A percentile compares a stretch with the other conserved stretches of the same genome.
Conservation (phyloP, 495 filamentous ascomycete genomes). For the Aspergillus indologenus region DNA sequence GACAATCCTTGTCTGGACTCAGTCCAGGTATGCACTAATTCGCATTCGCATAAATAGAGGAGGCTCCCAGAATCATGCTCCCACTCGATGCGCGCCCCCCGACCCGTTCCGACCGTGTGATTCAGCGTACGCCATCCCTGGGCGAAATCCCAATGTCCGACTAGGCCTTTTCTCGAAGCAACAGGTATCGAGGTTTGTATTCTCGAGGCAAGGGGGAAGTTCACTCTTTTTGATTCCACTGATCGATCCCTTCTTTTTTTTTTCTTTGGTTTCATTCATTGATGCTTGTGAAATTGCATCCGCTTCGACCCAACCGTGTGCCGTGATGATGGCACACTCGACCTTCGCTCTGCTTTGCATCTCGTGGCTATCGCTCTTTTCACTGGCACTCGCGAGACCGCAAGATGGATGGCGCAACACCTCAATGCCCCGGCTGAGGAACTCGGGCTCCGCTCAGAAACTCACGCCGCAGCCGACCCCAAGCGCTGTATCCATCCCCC, state of each 20-base stretch:
- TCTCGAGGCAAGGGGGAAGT: neutral
- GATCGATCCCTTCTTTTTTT: neutral
- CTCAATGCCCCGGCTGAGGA: neutral
- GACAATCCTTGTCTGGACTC: too few relatives aligned
- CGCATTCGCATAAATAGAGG: neutral
- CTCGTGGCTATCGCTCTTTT: neutral
- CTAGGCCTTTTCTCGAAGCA: neutral
- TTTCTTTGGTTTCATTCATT: neutral
- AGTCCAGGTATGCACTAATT: neutral
- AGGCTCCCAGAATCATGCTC: too few relatives aligned
- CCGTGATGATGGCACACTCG: neutral
- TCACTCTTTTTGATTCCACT: neutral
- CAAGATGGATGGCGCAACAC: neutral
- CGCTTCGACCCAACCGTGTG: neutral
- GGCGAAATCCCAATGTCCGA: neutral
- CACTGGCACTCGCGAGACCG: neutral
- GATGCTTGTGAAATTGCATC: too few relatives aligned
- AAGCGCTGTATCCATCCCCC: neutral
- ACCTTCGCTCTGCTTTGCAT: neutral
- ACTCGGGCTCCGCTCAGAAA: neutral
- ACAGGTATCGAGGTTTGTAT: neutral
- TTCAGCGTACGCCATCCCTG: neutral
- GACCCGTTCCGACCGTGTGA: neutral
- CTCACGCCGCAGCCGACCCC: neutral
- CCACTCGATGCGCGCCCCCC: too few relatives aligned